phyloP scores from a whole-genome alignment of 768 basidiomycete genomes.

The Cubamyces sp. region DNA sequence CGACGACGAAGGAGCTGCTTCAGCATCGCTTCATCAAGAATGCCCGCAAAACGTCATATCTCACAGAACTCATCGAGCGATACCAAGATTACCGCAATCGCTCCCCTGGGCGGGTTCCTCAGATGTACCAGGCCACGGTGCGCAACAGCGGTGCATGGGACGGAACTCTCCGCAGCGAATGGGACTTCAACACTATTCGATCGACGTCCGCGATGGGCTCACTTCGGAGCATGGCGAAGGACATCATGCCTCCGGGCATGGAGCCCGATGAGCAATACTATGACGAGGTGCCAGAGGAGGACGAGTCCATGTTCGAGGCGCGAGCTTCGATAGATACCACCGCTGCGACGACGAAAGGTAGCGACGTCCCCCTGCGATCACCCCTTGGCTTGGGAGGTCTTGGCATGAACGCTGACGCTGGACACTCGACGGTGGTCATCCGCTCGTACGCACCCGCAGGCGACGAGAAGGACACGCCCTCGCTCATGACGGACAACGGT shows the following conservation, averaged over 20 bases:
- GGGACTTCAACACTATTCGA: constrained; percentile 92
- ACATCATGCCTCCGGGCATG: constrained; percentile 57
- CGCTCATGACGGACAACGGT: constrained; percentile 42
- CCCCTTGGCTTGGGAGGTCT: constrained; percentile 12
- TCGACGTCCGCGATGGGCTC: constrained; percentile 77
- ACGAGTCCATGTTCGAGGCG: constrained; percentile 37
- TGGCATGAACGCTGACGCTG: constrained; percentile 52
- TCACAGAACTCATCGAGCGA: constrained; percentile 88
- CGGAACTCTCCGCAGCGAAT: constrained; percentile 85
- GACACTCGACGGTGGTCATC: constrained; percentile 76
- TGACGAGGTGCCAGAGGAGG: constrained; percentile 41
- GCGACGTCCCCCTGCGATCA: constrained; percentile 44
- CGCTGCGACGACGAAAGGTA: constrained; percentile 64
- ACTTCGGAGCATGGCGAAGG: constrained; percentile 71
- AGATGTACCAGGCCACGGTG: constrained; percentile 59
- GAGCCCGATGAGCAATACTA: constrained; percentile 54
- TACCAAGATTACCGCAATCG: constrained; percentile 76
- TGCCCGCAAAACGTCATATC: constrained; percentile 80
- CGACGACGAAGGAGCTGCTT: constrained; percentile 88
- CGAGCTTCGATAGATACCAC: constrained; percentile 61
- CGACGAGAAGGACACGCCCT: constrained; percentile 48
- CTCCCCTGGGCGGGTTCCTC: constrained; percentile 54
- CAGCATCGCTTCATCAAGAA: constrained; percentile 91
- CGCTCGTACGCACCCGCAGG: constrained; percentile 41
- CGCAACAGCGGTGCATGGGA: constrained; percentile 71